Base-by-base conservation (phyloP, 2,329 filamentous ascomycete species). In the Colletotrichum sp. region DNA sequence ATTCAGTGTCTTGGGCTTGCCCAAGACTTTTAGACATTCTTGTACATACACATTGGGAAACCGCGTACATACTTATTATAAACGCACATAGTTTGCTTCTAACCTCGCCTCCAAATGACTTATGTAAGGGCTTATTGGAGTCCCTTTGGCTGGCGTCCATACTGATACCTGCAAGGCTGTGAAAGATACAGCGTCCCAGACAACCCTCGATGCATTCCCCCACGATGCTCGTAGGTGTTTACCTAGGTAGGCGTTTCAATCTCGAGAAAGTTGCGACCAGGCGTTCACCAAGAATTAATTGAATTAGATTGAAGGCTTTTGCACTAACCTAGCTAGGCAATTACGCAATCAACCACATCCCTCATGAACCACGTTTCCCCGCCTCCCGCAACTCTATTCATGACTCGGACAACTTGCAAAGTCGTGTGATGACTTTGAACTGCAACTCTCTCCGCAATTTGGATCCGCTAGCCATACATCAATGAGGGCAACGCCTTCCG, bases 41-140 rank as follows among this genome's bases (percentile, higher is more conserved):
- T 73, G 70, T 70, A 73, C 34, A 73, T 70, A 72, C 15, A 70
- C 27, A 43, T 34, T 38, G 57, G 33, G 27, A 47, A 63, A 31
- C 43, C 69, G 33, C 43, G 69, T 63, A 68, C 18, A 62, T 71
- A 69, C 21, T 63, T 66, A 51, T 24, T 27, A 38, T n/a, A 33
- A 38, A 1, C 24, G 64, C 51, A 58, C 64, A 66, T 43, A 43
- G n/a, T 9, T 58, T 16, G 6, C 8, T 11, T 3, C 4, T 2
- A 0, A 54, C 5, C 8, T n/a, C 9, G 38, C 38, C 11, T 3
- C 1, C 38, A 0, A 43, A 43, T n/a, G 18, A 11, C 34, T 21
- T 27, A 8, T 33, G 0, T n/a, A 21, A 21, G 43, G 15, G 16
- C n/a, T 57, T 27, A 12, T 0, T 7, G 8, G 7, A 57, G 27